Percentiles rank a stretch among this genome's conserved stretches.
phyloP scores from a whole-genome alignment of 257 asterid species.

The Salvia rosmarinus region DNA sequence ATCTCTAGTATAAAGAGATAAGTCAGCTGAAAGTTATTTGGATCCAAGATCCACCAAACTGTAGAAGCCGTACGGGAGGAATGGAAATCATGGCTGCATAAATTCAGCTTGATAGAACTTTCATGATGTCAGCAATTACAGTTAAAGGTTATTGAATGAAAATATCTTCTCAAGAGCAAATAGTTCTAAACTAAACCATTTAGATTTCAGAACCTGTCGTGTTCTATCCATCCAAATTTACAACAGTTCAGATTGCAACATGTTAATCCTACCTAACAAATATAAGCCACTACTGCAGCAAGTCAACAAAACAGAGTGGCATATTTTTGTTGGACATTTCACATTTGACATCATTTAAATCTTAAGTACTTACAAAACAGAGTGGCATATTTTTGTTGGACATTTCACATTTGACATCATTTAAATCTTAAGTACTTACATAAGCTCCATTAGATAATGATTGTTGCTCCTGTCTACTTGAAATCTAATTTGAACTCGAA shows the following conservation, averaged over 20 bases:
- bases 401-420: not conserved
- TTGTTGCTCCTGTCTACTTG: not conserved
- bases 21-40: too few species aligned
- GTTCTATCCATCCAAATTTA: not conserved
- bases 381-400: too few species aligned
- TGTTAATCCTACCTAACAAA: slow-evolving; percentile 1
- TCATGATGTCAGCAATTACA: not conserved
- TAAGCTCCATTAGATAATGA: not conserved
- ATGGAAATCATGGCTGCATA: not conserved
- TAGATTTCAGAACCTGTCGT: not conserved
- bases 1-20: too few species aligned
- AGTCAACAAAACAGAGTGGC: too few species aligned
- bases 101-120: too few species aligned
- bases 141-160: not conserved
- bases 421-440: not conserved
- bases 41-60: not conserved
- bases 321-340: too few species aligned
- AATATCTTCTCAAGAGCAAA: not conserved
- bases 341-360: not conserved
- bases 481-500: not conserved
- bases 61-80: too few species aligned
- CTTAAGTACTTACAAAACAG: not conserved
- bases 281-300: too few species aligned
- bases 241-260: not conserved
- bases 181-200: not conserved